A percentile compares a stretch with the other conserved stretches of the same genome.
phyloP scores from a whole-genome alignment of 2,329 filamentous ascomycete genomes.

The Aspergillus sp. region DNA sequence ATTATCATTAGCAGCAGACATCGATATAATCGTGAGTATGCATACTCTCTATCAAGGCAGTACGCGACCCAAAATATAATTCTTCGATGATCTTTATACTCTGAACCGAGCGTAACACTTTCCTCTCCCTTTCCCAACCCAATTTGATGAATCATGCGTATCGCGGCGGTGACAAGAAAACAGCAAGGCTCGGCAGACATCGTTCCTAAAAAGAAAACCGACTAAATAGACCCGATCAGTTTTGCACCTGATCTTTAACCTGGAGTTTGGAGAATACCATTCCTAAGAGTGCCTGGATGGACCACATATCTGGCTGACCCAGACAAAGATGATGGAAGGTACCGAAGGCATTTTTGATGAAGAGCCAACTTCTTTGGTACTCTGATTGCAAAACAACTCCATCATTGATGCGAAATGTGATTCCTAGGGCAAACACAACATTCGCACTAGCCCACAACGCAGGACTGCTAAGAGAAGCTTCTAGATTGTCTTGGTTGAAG shows the following conservation, averaged over 20 bases:
- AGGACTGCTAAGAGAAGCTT: constrained; percentile 4
- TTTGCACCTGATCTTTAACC: background rate
- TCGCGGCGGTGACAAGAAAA: constrained; percentile 15
- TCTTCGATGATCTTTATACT: constrained; percentile 10
- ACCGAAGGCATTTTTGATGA: constrained; percentile 17
- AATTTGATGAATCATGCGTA: constrained; percentile 15
- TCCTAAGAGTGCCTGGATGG: constrained; percentile 15
- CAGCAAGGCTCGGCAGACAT: constrained; percentile 13
- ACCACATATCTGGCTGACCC: constrained; percentile 14
- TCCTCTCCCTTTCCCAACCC: constrained; percentile 8
- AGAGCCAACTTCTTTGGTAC: constrained; percentile 16
- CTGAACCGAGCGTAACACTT: background rate
- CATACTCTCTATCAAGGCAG: constrained; percentile 21
- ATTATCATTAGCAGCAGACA: background rate
- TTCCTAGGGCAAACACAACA: constrained; percentile 15
- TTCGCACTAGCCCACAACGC: constrained; percentile 17
- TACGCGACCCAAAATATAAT: constrained; percentile 19
- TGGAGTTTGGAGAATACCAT: constrained; percentile 11
- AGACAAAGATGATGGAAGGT: constrained; percentile 15
- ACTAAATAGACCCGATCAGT: constrained; percentile 4
- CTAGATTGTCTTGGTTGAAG: constrained; percentile 7
- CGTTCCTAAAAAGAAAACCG: constrained; percentile 12
- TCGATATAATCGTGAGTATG: background rate
- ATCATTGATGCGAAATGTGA: constrained; percentile 8
- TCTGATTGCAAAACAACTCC: background rate